Evolutionary conservation across 805 yeast genomes (phyloP).

Genomic region (Nakazawaea holstii): DNA sequence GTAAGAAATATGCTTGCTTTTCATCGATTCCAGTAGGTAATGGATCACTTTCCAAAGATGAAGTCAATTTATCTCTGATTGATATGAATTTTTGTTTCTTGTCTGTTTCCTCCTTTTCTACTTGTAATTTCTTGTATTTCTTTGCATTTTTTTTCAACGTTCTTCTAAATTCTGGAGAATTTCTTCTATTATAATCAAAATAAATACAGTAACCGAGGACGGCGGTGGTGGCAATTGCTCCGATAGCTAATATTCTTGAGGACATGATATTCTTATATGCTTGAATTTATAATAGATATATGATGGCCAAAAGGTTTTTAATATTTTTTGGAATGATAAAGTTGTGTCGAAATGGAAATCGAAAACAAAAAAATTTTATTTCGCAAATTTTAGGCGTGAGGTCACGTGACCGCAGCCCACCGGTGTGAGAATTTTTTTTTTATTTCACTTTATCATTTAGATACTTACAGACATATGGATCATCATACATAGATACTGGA

Average conservation of each 20-base stretch:
- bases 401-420: too few relatives aligned
- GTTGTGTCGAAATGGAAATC: too few relatives aligned
- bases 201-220: slow-evolving; percentile 72
- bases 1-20: slow-evolving; percentile 76
- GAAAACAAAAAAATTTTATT: too few relatives aligned
- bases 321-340: too few relatives aligned
- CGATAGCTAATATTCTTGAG: background rate
- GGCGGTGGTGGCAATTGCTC: slow-evolving; percentile 37
- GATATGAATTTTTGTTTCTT: slow-evolving; percentile 56
- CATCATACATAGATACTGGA: too few relatives aligned
- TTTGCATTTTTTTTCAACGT: slow-evolving; percentile 58
- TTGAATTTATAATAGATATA: background rate
- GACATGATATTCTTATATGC: background rate
- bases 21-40: slow-evolving; percentile 56
- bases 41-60: slow-evolving; percentile 66
- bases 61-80: slow-evolving; percentile 55
- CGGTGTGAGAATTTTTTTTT: too few relatives aligned
- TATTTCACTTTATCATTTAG: too few relatives aligned
- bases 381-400: too few relatives aligned
- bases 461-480: too few relatives aligned
- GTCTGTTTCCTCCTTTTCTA: slow-evolving; percentile 48
- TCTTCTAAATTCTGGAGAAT: slow-evolving; percentile 75
- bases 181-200: slow-evolving; percentile 91
- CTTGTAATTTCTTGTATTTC: slow-evolving; percentile 53
- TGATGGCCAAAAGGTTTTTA: too few relatives aligned